These are phyloP conservation scores for Brasilioporus rufonigricans DNA, from an alignment of 768 basidiomycete species.

Conservation along the genomic window DNA sequence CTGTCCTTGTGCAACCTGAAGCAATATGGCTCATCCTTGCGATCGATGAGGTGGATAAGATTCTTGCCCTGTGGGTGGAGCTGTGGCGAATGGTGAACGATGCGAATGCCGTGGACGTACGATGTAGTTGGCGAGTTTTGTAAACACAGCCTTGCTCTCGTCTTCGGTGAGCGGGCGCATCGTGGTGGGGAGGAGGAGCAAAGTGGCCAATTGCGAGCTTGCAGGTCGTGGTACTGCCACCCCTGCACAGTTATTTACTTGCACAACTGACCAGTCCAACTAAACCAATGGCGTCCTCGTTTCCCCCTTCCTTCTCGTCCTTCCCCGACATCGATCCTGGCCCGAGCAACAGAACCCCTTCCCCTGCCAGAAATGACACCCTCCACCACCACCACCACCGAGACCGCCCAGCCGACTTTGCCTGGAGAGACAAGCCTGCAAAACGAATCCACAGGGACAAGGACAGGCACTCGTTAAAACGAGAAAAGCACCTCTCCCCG, in stretches of 20 bases:
- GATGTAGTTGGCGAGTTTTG: slow-evolving; percentile 97
- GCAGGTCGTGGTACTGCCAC: slow-evolving; percentile 13
- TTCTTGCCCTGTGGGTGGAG: slow-evolving; percentile 76
- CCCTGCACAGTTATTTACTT: neutral
- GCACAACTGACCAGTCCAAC: neutral
- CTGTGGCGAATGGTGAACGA: neutral
- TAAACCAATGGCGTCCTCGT: slow-evolving; percentile 49
- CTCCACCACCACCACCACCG: slow-evolving; percentile 11
- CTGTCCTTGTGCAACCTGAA: slow-evolving; percentile 93
- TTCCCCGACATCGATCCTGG: slow-evolving; percentile 62
- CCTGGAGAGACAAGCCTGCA: slow-evolving; percentile 19
- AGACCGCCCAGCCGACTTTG: slow-evolving; percentile 13
- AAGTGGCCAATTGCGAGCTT: neutral
- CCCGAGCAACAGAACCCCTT: slow-evolving; percentile 31
- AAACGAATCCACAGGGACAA: slow-evolving; percentile 28
- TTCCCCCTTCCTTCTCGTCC: slow-evolving; percentile 65
- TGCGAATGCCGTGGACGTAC: slow-evolving; percentile 41
- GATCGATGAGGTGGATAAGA: slow-evolving; percentile 90
- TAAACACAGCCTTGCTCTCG: slow-evolving; percentile 94
- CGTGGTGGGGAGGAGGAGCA: slow-evolving; percentile 13
- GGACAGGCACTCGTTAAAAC: slow-evolving; percentile 29
- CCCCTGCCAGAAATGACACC: slow-evolving; percentile 17
- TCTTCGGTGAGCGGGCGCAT: slow-evolving; percentile 98
- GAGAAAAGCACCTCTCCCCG: slow-evolving; percentile 30
- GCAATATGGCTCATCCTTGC: slow-evolving; percentile 92